Evolutionary conservation across 2,329 filamentous ascomycete species (phyloP).

Genomic region (Pseudovirgaria hyperparasitica): DNA sequence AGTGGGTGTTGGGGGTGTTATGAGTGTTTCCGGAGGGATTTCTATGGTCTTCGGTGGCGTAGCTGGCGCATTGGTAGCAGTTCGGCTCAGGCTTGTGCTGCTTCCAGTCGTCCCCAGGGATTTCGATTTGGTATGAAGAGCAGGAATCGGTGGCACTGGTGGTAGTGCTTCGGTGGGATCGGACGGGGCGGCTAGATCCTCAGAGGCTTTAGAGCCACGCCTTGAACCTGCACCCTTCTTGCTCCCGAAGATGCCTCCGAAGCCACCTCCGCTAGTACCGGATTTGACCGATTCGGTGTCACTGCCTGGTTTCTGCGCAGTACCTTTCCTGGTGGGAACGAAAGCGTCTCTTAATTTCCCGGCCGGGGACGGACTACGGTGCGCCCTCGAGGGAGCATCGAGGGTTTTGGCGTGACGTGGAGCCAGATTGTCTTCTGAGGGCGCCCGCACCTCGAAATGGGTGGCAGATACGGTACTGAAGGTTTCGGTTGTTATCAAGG

Average conservation of each 20-base stretch:
- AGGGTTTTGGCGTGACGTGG: slow-evolving; percentile 20
- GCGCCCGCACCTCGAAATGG: slow-evolving; percentile 2
- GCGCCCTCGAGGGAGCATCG: slow-evolving; percentile 21
- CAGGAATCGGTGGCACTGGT: slow-evolving; percentile 13
- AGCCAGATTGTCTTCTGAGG: slow-evolving; percentile 13
- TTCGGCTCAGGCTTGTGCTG: slow-evolving; percentile 13
- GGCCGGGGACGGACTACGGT: slow-evolving; percentile 55
- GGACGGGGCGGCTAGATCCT: slow-evolving; percentile 13
- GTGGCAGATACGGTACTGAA: too few relatives aligned
- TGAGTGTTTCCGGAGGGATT: slow-evolving; percentile 43
- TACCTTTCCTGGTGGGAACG: slow-evolving; percentile 23
- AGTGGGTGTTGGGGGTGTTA: slow-evolving; percentile 52
- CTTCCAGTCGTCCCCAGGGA: too few relatives aligned
- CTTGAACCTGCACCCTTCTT: slow-evolving; percentile 21
- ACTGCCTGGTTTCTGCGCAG: slow-evolving; percentile 15
- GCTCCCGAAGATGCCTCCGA: slow-evolving; percentile 30
- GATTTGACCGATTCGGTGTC: slow-evolving; percentile 27
- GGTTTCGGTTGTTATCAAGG: slow-evolving; percentile 28
- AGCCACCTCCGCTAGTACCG: slow-evolving; percentile 28
- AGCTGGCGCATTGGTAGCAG: slow-evolving; percentile 27
- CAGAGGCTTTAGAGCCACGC: slow-evolving; percentile 16
- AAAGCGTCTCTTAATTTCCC: slow-evolving; percentile 64
- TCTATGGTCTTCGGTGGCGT: slow-evolving; percentile 29
- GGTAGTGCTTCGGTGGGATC: slow-evolving; percentile 19
- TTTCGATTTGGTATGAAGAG: slow-evolving; percentile 14